These are phyloP conservation scores for Suhomyces vadensis DNA, from an alignment of 805 yeast species.

Conservation along the genomic window DNA sequence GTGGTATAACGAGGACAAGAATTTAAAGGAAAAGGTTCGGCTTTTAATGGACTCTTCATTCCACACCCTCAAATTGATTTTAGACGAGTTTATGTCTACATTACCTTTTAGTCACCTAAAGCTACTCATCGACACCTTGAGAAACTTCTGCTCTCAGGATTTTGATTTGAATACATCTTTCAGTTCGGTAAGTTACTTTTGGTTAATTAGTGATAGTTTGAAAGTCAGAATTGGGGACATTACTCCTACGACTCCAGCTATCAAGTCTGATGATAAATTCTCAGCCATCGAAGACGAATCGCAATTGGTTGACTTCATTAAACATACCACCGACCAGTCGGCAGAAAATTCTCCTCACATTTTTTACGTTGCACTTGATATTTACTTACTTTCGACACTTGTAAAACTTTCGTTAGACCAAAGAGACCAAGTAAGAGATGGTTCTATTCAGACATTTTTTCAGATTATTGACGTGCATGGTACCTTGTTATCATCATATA, in stretches of 20 bases:
- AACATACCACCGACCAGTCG: slow-evolving; percentile 13
- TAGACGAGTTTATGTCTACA: slow-evolving; percentile 79
- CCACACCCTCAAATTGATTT: slow-evolving; percentile 76
- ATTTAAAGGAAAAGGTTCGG: slow-evolving; percentile 48
- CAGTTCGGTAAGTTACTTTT: slow-evolving; percentile 86
- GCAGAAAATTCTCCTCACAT: slow-evolving; percentile 22
- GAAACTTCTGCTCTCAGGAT: slow-evolving; percentile 68
- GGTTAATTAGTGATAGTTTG: slow-evolving; percentile 82
- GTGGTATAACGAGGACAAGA: slow-evolving; percentile 24
- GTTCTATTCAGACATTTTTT: slow-evolving; percentile 86
- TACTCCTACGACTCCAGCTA: not conserved
- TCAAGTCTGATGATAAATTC: not conserved
- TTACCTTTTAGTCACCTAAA: slow-evolving; percentile 68
- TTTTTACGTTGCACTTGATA: slow-evolving; percentile 50
- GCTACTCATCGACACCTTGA: slow-evolving; percentile 68
- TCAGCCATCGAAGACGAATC: not conserved
- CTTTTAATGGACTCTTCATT: slow-evolving; percentile 68
- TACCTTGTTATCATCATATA: slow-evolving; percentile 10
- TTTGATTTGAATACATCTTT: slow-evolving; percentile 84
- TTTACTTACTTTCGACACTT: slow-evolving; percentile 52
- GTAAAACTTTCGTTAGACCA: slow-evolving; percentile 63
- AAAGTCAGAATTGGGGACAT: slow-evolving; percentile 19
- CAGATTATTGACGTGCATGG: slow-evolving; percentile 49
- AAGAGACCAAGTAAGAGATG: slow-evolving; percentile 82
- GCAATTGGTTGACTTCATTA: slow-evolving; percentile 8